Percentiles rank a stretch among this genome's conserved stretches.
Conservation (phyloP, 2,329 filamentous ascomycete genomes). For the Falciphora oryzae region DNA sequence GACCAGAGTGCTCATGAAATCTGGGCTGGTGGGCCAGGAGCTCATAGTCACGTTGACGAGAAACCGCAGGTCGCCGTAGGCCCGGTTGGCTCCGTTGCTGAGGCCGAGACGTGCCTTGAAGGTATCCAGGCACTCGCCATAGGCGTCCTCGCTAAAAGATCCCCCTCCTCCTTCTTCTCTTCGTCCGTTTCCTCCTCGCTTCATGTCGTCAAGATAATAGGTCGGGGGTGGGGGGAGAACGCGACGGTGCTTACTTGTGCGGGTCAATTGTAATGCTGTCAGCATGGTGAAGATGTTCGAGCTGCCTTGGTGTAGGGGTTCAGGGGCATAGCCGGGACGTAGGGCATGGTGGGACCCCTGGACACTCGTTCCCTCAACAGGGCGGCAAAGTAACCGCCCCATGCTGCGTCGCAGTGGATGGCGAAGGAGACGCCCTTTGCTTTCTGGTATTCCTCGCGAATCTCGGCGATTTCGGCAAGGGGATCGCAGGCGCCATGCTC, state of each 20-base stretch:
- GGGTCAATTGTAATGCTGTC: slow-evolving; percentile 43
- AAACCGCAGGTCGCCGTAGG: slow-evolving; percentile 33
- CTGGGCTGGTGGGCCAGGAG: slow-evolving; percentile 33
- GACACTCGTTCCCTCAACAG: slow-evolving; percentile 28
- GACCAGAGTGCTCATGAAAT: slow-evolving; percentile 33
- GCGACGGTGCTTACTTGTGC: slow-evolving; percentile 36
- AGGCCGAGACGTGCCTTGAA: slow-evolving; percentile 37
- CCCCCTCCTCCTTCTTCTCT: too few species aligned
- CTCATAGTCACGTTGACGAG: slow-evolving; percentile 40
- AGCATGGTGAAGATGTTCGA: slow-evolving; percentile 31
- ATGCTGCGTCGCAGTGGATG: slow-evolving; percentile 42
- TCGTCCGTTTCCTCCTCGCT: too few species aligned
- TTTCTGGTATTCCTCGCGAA: slow-evolving; percentile 34
- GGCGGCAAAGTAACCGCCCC: slow-evolving; percentile 43
- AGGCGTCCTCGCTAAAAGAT: slow-evolving; percentile 33
- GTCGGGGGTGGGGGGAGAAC: too few species aligned
- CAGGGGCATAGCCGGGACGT: slow-evolving; percentile 30
- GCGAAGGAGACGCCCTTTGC: slow-evolving; percentile 36
- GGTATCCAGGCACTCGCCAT: slow-evolving; percentile 33
- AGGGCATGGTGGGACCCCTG: slow-evolving; percentile 6
- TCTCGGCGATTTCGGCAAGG: slow-evolving; percentile 29
- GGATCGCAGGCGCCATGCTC: slow-evolving; percentile 42
- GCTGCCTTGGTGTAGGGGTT: slow-evolving; percentile 30
- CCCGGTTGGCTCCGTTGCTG: slow-evolving; percentile 24
- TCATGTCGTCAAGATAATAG: too few species aligned